Conservation (phyloP, 805 yeast species). For the Komagataella ulmi region DNA sequence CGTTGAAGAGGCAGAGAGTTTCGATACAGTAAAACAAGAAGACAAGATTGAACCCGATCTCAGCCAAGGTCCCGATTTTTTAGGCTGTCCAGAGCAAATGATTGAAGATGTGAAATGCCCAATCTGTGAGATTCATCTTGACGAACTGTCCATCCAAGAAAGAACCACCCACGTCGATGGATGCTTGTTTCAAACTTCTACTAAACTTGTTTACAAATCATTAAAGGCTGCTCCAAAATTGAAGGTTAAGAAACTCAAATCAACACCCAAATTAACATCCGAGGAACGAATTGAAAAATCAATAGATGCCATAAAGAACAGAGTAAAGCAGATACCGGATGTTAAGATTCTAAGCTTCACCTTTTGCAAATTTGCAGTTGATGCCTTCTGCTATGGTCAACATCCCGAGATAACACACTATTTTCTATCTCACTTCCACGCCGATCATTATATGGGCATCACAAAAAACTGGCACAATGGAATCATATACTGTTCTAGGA, state of each 20-base stretch:
- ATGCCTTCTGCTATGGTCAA: conserved; percentile 45
- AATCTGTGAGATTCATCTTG: conserved; percentile 28
- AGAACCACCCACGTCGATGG: conserved; percentile 42
- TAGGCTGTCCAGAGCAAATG: too few species aligned
- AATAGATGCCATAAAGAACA: neutral
- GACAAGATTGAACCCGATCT: neutral
- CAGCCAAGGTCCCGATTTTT: neutral
- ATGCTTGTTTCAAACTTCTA: conserved; percentile 23
- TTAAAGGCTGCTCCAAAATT: conserved; percentile 4
- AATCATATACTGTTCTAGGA: conserved; percentile 55
- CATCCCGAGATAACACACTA: conserved; percentile 34
- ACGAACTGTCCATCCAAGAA: conserved; percentile 22
- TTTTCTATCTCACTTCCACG: conserved; percentile 74
- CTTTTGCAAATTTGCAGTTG: conserved; percentile 36
- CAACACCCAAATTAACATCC: neutral
- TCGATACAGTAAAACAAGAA: neutral
- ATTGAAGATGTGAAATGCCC: conserved; percentile 29
- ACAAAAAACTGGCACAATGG: conserved; percentile 67
- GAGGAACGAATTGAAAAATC: neutral
- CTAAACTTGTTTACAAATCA: conserved; percentile 12
- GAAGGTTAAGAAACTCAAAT: neutral
- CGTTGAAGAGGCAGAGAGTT: neutral
- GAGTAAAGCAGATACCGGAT: conserved; percentile 28
- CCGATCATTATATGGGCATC: conserved; percentile 90
- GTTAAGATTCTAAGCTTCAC: conserved; percentile 37